phyloP scores from a whole-genome alignment of 768 basidiomycete genomes.

The Mrakia hoshinonis region DNA sequence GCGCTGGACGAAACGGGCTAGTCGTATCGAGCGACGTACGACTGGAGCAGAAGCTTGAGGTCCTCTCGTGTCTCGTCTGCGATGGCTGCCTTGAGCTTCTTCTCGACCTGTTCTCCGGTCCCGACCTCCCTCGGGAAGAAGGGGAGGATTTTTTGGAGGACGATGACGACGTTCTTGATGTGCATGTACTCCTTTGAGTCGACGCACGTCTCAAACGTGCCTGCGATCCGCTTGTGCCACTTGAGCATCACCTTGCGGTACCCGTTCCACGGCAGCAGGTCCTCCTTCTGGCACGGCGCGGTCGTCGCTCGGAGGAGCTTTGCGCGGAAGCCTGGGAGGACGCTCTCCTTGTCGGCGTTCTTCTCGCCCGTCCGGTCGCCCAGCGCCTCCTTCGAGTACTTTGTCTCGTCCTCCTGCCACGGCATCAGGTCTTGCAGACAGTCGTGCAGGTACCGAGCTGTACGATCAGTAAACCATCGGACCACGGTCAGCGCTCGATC shows the following conservation, averaged over 20 bases:
- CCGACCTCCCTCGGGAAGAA: conserved; percentile 71
- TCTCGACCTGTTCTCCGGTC: conserved; percentile 46
- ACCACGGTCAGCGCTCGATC: neutral
- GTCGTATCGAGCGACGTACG: conserved; percentile 30
- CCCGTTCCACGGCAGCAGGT: conserved; percentile 58
- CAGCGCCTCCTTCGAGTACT: conserved; percentile 50
- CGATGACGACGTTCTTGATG: conserved; percentile 90
- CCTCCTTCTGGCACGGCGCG: conserved; percentile 43
- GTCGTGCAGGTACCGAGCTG: conserved; percentile 78
- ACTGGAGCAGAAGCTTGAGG: conserved; percentile 36
- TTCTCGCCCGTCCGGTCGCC: conserved; percentile 53
- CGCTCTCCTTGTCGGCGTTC: conserved; percentile 40
- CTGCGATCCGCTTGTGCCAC: conserved; percentile 69
- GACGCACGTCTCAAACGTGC: conserved; percentile 67
- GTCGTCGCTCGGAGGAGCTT: conserved; percentile 48
- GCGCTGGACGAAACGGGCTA: conserved; percentile 8
- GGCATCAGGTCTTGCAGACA: conserved; percentile 66
- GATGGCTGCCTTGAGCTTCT: conserved; percentile 57
- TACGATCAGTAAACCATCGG: neutral
- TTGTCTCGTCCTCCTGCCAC: conserved; percentile 66
- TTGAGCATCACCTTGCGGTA: conserved; percentile 68
- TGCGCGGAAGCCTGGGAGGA: conserved; percentile 37
- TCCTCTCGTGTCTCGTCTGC: conserved; percentile 61
- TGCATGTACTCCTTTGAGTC: conserved; percentile 90
- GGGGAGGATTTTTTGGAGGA: conserved; percentile 80